Base-by-base conservation (phyloP, 2,329 filamentous ascomycete species). In the Shiraia sp. region DNA sequence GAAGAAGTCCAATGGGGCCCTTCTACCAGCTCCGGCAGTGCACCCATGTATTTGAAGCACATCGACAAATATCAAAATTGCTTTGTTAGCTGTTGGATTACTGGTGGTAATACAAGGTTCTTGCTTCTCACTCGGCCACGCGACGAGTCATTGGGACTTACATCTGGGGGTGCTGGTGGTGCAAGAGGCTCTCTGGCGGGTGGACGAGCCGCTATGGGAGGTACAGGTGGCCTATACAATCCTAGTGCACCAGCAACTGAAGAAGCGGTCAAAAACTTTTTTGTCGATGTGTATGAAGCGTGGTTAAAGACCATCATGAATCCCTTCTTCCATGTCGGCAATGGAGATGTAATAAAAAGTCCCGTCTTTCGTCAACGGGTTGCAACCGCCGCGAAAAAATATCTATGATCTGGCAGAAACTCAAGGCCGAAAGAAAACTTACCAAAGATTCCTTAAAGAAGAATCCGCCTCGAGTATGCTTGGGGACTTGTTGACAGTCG, bases 241-340 rank as follows among this genome's bases (percentile, higher is more conserved):
- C 92, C 92, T 0, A 92, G 86, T 2, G 88, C 86, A 45, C 86
- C 90, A 5, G 89, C 92, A 66, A 95, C 92, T 4, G 93, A 99
- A 73, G 93, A 99, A 74, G 92, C 93, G 4, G 88, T 97, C 58
- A 85, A 90, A 66, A 89, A 89, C 71, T 99, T 97, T 75, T 96
- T 99, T 75, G 79, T 81, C 6, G 93, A 99, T 66, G 88, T 96
- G 10, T 97, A 96, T 73, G 93, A 99, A 73, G 90, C 85, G 56
- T 99, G 92, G 86, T 82, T 96, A 53, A 99, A 99, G 79, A 88
- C 91, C 10, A 84, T 91, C 43, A 97, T 99, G 93, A 97, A 84
- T 65, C 93, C 93, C 0, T 99, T 99, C 69, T 97, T 96, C 75
- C 79, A 80, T 39, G 82, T 86, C 40, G 92, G 95, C 53, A 87